Conservation (phyloP, 2,329 filamentous ascomycete genomes). For the Penicillium psychrosexuale region DNA sequence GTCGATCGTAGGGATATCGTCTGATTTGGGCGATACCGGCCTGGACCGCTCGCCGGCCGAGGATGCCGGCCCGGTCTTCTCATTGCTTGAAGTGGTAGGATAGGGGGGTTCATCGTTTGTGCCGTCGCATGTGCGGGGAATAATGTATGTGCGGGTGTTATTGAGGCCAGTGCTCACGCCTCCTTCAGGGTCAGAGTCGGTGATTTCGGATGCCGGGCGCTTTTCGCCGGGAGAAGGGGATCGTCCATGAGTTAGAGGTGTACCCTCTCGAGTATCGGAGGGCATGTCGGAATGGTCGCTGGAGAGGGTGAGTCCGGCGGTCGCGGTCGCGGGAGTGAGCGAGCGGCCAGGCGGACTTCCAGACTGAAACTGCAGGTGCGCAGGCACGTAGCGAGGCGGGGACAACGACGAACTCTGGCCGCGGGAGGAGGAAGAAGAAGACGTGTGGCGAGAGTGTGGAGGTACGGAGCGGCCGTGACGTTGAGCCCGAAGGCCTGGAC, state of each 20-base stretch:
- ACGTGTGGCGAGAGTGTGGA: constrained; percentile 24
- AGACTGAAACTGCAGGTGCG: constrained; percentile 54
- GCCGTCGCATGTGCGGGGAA: constrained; percentile 26
- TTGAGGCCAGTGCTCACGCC: constrained; percentile 16
- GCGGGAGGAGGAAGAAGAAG: constrained; percentile 25
- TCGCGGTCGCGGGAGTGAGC: constrained; percentile 49
- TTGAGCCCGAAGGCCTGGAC: constrained; percentile 37
- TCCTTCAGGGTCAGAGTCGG: constrained; percentile 26
- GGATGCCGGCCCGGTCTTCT: constrained; percentile 34
- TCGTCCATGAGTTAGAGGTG: constrained; percentile 25
- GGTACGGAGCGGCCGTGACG: constrained; percentile 34
- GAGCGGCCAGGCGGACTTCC: constrained; percentile 36
- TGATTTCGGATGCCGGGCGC: constrained; percentile 34
- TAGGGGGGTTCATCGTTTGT: constrained; percentile 36
- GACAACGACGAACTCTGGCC: constrained; percentile 31
- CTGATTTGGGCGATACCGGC: constrained; percentile 18
- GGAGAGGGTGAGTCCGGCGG: constrained; percentile 51
- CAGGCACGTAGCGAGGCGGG: constrained; percentile 51
- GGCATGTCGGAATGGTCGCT: constrained; percentile 48
- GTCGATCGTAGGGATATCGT: constrained; percentile 52
- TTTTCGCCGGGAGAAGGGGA: constrained; percentile 38
- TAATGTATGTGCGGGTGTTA: constrained; percentile 11
- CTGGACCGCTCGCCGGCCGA: constrained; percentile 28
- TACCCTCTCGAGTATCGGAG: constrained; percentile 30
- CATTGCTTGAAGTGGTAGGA: constrained; percentile 38